phyloP scores from a whole-genome alignment of 2,329 filamentous ascomycete species.

The Aspergillus calidoustus region DNA sequence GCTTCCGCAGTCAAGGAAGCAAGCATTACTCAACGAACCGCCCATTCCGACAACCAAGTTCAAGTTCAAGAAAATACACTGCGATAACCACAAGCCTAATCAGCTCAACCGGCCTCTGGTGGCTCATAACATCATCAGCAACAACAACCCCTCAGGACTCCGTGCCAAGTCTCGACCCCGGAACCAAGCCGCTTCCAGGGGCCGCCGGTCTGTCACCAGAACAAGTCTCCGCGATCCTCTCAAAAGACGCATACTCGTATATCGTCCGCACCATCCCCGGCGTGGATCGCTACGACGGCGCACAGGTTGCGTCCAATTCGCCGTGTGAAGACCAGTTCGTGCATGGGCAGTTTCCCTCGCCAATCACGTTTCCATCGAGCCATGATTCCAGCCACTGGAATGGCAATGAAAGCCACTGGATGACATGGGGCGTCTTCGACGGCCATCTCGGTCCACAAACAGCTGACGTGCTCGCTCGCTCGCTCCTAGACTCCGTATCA shows the following conservation, averaged over 20 bases:
- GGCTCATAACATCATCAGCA: too few species aligned
- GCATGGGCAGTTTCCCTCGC: conserved; percentile 32
- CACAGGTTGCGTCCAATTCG: conserved; percentile 41
- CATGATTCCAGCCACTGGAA: conserved; percentile 4
- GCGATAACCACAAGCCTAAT: too few species aligned
- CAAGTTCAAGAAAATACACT: too few species aligned
- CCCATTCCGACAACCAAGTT: too few species aligned
- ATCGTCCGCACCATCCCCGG: conserved; percentile 23
- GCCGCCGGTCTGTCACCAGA: neutral
- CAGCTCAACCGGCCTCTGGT: too few species aligned
- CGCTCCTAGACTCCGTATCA: conserved; percentile 29
- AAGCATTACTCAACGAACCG: too few species aligned
- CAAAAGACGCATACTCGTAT: conserved; percentile 28
- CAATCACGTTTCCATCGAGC: neutral
- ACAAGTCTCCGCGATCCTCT: neutral
- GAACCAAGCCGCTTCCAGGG: too few species aligned
- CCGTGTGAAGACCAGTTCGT: conserved; percentile 39
- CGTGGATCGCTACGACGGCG: conserved; percentile 32
- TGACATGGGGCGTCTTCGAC: conserved; percentile 47
- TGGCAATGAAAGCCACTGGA: conserved; percentile 30
- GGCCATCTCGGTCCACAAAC: conserved; percentile 42
- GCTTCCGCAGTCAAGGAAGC: too few species aligned
- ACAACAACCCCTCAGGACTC: too few species aligned
- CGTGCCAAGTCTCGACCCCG: too few species aligned
- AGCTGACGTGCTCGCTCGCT: conserved; percentile 28